Conservation (phyloP, 192 early-diverging fungal genomes). For the Coemansia sp. region DNA sequence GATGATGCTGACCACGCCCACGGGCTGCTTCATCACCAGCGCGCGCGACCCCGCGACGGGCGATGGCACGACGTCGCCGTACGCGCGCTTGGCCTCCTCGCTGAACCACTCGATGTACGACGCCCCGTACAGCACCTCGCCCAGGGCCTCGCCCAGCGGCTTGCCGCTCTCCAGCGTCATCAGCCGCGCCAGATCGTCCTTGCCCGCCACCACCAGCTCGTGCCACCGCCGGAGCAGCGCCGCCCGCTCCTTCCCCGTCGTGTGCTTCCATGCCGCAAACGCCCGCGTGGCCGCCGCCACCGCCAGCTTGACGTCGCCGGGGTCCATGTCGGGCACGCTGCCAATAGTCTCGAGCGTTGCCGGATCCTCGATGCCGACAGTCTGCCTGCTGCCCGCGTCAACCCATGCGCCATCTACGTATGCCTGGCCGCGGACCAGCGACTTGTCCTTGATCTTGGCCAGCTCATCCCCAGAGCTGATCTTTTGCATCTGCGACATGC, state of each 20-base stretch:
- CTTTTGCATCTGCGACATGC: conserved; percentile 4
- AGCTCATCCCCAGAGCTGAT: conserved; percentile 32
- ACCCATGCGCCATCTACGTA: conserved; percentile 69
- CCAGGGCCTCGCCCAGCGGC: conserved; percentile 58
- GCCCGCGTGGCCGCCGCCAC: conserved; percentile 64
- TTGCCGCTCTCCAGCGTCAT: conserved; percentile 90
- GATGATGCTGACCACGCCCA: conserved; percentile 75
- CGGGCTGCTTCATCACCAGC: conserved; percentile 74
- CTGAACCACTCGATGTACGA: conserved; percentile 83
- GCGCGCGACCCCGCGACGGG: conserved; percentile 58
- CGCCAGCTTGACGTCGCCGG: conserved; percentile 60
- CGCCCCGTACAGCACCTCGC: conserved; percentile 67
- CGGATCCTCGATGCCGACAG: conserved; percentile 67
- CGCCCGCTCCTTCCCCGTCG: conserved; percentile 67
- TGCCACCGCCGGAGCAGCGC: conserved; percentile 66
- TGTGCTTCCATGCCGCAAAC: conserved; percentile 63
- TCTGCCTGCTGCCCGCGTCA: conserved; percentile 38
- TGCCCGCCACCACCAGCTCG: conserved; percentile 66
- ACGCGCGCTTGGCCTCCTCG: conserved; percentile 79
- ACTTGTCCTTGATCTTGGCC: conserved; percentile 64
- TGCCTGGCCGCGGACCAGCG: conserved; percentile 58
- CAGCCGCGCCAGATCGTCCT: conserved; percentile 77
- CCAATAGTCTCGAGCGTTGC: conserved; percentile 64
- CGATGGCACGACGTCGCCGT: conserved; percentile 80
- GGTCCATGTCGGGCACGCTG: conserved; percentile 68